phyloP scores from a whole-genome alignment of 768 basidiomycete species.

The Lactifluus pinguis region DNA sequence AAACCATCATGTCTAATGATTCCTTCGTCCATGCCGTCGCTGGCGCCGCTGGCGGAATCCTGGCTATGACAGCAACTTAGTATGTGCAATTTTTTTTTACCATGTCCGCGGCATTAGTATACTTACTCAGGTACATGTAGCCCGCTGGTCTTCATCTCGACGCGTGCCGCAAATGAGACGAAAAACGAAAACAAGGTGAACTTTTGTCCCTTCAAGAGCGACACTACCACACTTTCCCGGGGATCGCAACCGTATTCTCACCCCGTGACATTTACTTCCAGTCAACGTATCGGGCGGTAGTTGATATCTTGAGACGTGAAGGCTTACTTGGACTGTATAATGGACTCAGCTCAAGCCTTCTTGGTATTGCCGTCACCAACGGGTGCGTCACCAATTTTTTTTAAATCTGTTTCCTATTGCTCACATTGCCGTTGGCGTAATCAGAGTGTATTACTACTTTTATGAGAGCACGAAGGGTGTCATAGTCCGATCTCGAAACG shows the following conservation, averaged over 20 bases:
- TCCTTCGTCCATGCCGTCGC: constrained; percentile 80
- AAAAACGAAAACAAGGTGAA: constrained; percentile 68
- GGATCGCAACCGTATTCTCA: constrained; percentile 2
- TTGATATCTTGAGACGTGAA: constrained; percentile 76
- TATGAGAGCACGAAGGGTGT: constrained; percentile 62
- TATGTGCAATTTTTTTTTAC: constrained; percentile 28
- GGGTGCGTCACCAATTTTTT: constrained; percentile 41
- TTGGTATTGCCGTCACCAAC: constrained; percentile 91
- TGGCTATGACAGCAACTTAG: constrained; percentile 90
- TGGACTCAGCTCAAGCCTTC: constrained; percentile 74
- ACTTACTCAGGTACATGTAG: constrained; percentile 32
- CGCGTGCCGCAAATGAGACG: constrained; percentile 85
- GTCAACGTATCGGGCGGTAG: constrained; percentile 56
- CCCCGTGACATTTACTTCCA: constrained; percentile 23
- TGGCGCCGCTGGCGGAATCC: constrained; percentile 83
- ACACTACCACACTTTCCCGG: not conserved
- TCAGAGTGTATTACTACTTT: constrained; percentile 88
- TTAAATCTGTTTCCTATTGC: not conserved
- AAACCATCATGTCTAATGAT: constrained; percentile 36
- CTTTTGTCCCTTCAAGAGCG: not conserved
- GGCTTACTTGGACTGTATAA: constrained; percentile 80
- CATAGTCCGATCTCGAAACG: constrained; percentile 45
- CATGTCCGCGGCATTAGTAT: constrained; percentile 4
- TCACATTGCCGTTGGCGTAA: not conserved
- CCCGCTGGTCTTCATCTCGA: constrained; percentile 87